Conservation (phyloP, 768 basidiomycete genomes). For the Boletus sp. region DNA sequence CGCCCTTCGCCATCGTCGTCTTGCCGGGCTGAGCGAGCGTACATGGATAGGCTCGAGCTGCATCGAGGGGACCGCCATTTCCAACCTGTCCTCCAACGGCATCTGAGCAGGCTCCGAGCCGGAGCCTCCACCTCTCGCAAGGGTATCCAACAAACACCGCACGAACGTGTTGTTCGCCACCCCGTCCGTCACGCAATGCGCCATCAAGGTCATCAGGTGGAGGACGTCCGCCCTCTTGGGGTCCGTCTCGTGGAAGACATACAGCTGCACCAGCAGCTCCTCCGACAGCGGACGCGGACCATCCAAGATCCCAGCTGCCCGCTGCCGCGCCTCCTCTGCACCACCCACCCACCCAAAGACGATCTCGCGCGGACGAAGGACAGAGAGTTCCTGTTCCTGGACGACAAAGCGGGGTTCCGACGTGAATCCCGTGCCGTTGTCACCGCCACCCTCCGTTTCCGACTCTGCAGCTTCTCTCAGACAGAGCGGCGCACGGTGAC, state of each 20-base stretch:
- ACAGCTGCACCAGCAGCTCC: constrained; percentile 39
- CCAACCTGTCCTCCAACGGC: constrained; percentile 39
- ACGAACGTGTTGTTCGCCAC: constrained; percentile 40
- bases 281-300: constrained; percentile 41
- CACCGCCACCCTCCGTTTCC: not conserved
- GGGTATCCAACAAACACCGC: constrained; percentile 44
- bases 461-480: not conserved
- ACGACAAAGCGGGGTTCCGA: constrained; percentile 38
- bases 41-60: constrained; percentile 33
- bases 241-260: constrained; percentile 36
- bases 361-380: constrained; percentile 39
- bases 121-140: constrained; percentile 17
- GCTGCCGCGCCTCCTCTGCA: constrained; percentile 31
- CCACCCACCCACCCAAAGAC: constrained; percentile 33
- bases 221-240: constrained; percentile 31
- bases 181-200: constrained; percentile 53
- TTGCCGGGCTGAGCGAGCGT: constrained; percentile 32
- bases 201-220: constrained; percentile 42
- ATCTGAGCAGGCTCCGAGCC: constrained; percentile 8
- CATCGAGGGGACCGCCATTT: constrained; percentile 38
- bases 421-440: not conserved
- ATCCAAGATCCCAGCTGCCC: constrained; percentile 30
- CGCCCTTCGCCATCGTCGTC: constrained; percentile 45
- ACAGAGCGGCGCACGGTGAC: not conserved
- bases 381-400: constrained; percentile 33